A percentile compares a stretch with the other conserved stretches of the same genome.
Evolutionary conservation across 306 rosid genomes (phyloP).

Genomic region (Casuarina equisetifolia): DNA sequence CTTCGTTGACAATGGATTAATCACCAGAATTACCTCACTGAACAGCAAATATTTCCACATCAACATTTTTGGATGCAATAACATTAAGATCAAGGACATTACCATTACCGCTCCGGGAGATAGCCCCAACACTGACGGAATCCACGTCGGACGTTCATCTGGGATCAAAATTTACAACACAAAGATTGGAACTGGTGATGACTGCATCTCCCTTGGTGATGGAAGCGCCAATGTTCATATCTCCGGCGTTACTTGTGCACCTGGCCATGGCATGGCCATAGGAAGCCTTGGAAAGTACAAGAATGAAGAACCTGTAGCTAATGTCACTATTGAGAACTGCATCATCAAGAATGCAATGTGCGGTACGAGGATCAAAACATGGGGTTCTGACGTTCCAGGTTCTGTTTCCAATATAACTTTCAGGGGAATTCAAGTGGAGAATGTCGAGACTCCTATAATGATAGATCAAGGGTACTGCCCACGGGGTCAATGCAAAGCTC

Average conservation of each 20-base stretch:
- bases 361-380: conserved; percentile 31
- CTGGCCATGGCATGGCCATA: conserved; percentile 27
- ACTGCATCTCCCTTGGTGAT: conserved; percentile 32
- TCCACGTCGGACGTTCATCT: conserved; percentile 22
- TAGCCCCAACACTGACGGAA: conserved; percentile 32
- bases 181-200: conserved; percentile 25
- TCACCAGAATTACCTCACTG: conserved; percentile 6
- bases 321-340: conserved; percentile 15
- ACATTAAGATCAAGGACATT: conserved; percentile 10
- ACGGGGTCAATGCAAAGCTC: conserved; percentile 13
- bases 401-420: conserved; percentile 10
- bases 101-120: conserved; percentile 22
- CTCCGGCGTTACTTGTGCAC: conserved; percentile 20
- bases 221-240: conserved; percentile 22
- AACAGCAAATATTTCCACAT: conserved; percentile 29
- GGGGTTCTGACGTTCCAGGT: conserved; percentile 17
- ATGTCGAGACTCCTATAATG: conserved; percentile 14
- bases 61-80: conserved; percentile 8
- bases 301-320: conserved; percentile 20
- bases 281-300: conserved; percentile 33
- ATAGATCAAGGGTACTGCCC: conserved; percentile 33
- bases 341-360: conserved; percentile 1
- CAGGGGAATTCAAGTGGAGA: conserved; percentile 20
- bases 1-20: background rate
- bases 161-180: conserved; percentile 8